These are phyloP conservation scores for Cercophora newfieldiana DNA, from an alignment of 495 filamentous ascomycete genomes.

Conservation along the genomic window DNA sequence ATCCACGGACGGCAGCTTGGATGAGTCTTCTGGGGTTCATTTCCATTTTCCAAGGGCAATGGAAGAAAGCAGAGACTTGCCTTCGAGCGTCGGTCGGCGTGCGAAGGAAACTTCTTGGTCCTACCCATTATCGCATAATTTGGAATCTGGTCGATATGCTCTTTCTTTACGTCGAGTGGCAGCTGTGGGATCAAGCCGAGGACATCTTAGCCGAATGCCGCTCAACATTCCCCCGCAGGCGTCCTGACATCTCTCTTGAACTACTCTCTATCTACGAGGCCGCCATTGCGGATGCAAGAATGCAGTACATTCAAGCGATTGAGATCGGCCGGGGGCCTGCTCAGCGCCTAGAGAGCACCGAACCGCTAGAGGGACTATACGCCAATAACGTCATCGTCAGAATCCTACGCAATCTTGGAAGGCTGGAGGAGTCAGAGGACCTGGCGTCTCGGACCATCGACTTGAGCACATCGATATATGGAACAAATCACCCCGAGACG, in stretches of 20 bases:
- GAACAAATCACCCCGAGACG: background rate
- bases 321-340: background rate
- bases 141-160: background rate
- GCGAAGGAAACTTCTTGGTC: background rate
- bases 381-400: background rate
- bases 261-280: background rate
- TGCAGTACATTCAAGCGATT: background rate
- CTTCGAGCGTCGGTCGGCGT: background rate
- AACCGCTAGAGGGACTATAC: background rate
- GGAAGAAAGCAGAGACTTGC: background rate
- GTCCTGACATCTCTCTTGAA: background rate
- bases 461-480: background rate
- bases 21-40: background rate
- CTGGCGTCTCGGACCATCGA: slow-evolving; percentile 2
- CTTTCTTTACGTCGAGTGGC: background rate
- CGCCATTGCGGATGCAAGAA: background rate
- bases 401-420: background rate
- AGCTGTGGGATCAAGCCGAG: background rate
- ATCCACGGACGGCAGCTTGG: background rate
- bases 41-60: background rate
- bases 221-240: background rate
- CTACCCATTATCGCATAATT: background rate
- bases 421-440: background rate
- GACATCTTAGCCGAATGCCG: background rate
- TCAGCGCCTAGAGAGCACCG: background rate